These are phyloP conservation scores for Saccharomyces pastorianus DNA, from an alignment of 1,139 yeast species.

Conservation along the genomic window DNA sequence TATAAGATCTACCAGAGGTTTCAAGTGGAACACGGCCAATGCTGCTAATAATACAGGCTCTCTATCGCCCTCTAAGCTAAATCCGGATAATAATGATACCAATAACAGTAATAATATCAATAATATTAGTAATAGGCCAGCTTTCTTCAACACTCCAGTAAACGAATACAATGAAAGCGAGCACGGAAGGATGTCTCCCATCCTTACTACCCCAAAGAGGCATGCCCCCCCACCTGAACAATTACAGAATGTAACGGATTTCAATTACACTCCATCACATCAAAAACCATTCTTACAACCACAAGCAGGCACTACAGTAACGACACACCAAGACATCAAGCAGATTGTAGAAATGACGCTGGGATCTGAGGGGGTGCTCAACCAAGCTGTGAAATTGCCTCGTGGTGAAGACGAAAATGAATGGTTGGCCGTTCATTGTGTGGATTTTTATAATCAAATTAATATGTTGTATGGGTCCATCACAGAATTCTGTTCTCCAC, in stretches of 20 bases:
- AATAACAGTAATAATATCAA: not conserved
- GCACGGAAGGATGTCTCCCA: not conserved
- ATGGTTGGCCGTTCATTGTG: conserved; percentile 94
- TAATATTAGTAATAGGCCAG: not conserved
- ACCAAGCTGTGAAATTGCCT: conserved; percentile 90
- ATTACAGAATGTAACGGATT: conserved; percentile 25
- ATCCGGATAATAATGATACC: conserved; percentile 1
- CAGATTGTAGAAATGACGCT: conserved; percentile 88
- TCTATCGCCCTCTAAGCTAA: conserved; percentile 6
- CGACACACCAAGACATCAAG: conserved; percentile 64
- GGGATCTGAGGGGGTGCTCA: conserved; percentile 83
- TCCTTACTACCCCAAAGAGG: conserved; percentile 6
- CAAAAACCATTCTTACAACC: conserved; percentile 31
- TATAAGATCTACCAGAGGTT: conserved; percentile 32
- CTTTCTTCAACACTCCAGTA: not conserved
- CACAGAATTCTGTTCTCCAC: conserved; percentile 91
- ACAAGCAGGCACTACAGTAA: conserved; percentile 32
- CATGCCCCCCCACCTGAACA: conserved; percentile 11
- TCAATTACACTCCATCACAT: conserved; percentile 33
- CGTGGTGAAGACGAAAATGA: conserved; percentile 87
- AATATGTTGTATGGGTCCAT: conserved; percentile 95
- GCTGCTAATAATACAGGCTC: not conserved
- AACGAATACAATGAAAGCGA: not conserved
- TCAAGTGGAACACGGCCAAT: conserved; percentile 30
- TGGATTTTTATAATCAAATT: conserved; percentile 86